Evolutionary conservation across 805 yeast species (phyloP), one percentile per base, ranked within the genome.

Genomic region (Yamadazyma akitaensis): DNA sequence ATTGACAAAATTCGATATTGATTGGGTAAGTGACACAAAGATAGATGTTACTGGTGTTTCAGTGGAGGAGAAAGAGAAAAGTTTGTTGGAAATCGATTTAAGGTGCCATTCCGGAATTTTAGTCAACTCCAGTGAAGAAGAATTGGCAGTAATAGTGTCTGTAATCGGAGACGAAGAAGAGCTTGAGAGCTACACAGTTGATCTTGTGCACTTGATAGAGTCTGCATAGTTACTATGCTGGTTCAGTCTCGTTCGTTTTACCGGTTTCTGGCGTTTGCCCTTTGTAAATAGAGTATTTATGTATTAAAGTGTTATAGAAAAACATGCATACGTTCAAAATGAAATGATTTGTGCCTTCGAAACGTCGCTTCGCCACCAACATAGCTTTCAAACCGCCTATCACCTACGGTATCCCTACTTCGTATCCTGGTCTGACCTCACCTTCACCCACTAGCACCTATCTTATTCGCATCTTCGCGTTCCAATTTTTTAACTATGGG

Each of bases 121-220:
- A 11, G n/a, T 40, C n/a, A 43, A 21, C 30, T 33, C 41, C 17
- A 18, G 9, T 16, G 18, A 8, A 9, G 21, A 24, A 2, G 37
- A 41, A 5, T 26, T 45, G 19, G 48, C 53, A 4, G 53, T 50
- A 14, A 25, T 50, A 2, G 26, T 47, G 12, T 50, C 53, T 1
- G 25, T 50, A 5, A 44, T 50, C 2, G 16, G 17, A 7, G 28
- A 19, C 6, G 40, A 21, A 18, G 40, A 21, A 33, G 3, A 17
- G 7, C n/a, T 11, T 9, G 7, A 17, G 26, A 36, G 39, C 32
- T 28, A 28, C 9, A 28, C n/a, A 9, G 32, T 28, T 28, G 32
- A 28, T 13, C 12, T 28, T 28, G 32, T 28, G 5, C 32, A 13
- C 32, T 28, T 28, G 32, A 28, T 21, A 21, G 24, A 21, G 24